Evolutionary conservation across 2,329 filamentous ascomycete species (phyloP), one percentile per base, ranked within the genome.

Genomic region (Fusarium nisikadoi): DNA sequence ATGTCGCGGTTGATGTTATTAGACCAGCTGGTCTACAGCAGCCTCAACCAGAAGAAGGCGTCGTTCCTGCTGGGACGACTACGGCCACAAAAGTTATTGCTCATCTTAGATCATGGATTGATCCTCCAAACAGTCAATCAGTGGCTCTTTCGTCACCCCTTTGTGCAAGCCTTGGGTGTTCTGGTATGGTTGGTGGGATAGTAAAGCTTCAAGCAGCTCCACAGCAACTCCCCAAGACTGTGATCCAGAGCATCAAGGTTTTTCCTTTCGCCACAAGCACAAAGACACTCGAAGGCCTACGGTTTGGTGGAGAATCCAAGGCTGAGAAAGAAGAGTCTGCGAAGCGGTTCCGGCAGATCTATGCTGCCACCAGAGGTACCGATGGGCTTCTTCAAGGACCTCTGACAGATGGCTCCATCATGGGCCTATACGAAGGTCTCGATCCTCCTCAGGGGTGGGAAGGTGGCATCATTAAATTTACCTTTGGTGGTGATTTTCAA

Each of bases 281-380:
- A 7, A 91, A 90, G 74, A 82, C 86, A 42, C 87, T 86, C 39
- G 87, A 91, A 49, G 92, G 92, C 0, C 85, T 98, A 27, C 94
- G 91, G 75, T 97, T 98, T 78, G 95, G 95, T 8, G 94, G 94
- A 19, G 94, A 97, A 75, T 93, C 94, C 1, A 93, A 94, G 75
- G 89, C 92, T 10, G 93, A 96, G 74, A 91, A 91, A 57, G 94
- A 97, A 77, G 94, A 94, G 73, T 90, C 91, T 6, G 85, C 89
- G 19, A 92, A 92, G 77, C 89, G 89, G 46, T 90, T 97, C 68
- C 89, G 90, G 70, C 87, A 91, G 16, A 88, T 94, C 6, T 96
- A 96, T 74, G 88, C 90, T 25, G 86, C 85, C 35, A 79, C 84
- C 35, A 87, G 85, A 41, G 84, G 80, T 14, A 79, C 83, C 0